These are phyloP conservation scores for Alloteropsis angusta DNA, from an alignment of 202 grass and related monocot species.

Conservation along the genomic window DNA sequence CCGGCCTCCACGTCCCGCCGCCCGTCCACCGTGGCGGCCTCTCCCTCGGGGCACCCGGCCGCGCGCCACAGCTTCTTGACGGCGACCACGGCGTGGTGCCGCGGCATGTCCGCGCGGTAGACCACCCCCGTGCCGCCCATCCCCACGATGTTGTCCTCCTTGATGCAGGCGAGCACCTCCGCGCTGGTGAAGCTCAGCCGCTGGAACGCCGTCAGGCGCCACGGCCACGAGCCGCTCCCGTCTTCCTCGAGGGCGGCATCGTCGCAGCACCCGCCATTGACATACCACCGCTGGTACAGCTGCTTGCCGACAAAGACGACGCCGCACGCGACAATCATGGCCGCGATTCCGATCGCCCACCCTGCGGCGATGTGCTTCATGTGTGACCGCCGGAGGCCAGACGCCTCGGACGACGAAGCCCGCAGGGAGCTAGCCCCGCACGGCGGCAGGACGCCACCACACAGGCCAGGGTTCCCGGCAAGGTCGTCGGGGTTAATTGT, in stretches of 20 bases:
- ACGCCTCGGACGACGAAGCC: slow-evolving; percentile 6
- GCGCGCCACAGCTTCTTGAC: slow-evolving; percentile 91
- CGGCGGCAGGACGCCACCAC: slow-evolving; percentile 57
- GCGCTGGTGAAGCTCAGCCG: slow-evolving; percentile 75
- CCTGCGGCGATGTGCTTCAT: slow-evolving; percentile 70
- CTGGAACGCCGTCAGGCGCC: slow-evolving; percentile 85
- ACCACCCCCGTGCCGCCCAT: slow-evolving; percentile 90
- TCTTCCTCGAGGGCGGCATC: slow-evolving; percentile 31
- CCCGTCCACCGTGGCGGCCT: neutral
- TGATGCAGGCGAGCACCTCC: slow-evolving; percentile 83
- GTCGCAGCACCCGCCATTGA: slow-evolving; percentile 63
- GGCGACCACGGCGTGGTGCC: slow-evolving; percentile 65
- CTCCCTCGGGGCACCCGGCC: slow-evolving; percentile 34
- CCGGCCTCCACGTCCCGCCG: slow-evolving; percentile 27
- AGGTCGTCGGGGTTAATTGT: slow-evolving; percentile 84
- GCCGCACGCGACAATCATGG: slow-evolving; percentile 22
- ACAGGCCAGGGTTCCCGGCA: slow-evolving; percentile 66
- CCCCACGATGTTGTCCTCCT: slow-evolving; percentile 84
- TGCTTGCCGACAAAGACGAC: slow-evolving; percentile 39
- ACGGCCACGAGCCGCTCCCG: slow-evolving; percentile 56
- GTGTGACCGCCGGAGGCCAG: slow-evolving; percentile 36
- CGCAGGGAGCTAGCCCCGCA: slow-evolving; percentile 34
- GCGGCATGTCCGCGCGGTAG: slow-evolving; percentile 79
- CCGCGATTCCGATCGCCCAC: slow-evolving; percentile 65
- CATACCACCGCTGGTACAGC: slow-evolving; percentile 57